A percentile compares a stretch with the other conserved stretches of the same genome.
Conservation (phyloP, 106 monocot genomes). For the Acorus calamus region DNA sequence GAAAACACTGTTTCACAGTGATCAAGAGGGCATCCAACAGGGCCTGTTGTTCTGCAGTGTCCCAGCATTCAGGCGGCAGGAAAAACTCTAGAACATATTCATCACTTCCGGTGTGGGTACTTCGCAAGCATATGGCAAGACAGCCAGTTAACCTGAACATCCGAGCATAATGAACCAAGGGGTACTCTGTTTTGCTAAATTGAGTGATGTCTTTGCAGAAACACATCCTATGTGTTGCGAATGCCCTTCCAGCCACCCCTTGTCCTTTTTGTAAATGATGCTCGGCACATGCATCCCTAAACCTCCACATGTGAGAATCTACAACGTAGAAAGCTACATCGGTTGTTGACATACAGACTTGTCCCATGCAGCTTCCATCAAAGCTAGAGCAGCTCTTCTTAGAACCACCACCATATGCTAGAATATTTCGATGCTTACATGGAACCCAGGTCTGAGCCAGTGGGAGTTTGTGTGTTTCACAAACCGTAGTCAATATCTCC, state of each 20-base stretch:
- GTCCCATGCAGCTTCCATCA: conserved; percentile 53
- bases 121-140: conserved; percentile 62
- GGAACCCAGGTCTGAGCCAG: conserved; percentile 91
- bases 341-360: conserved; percentile 76
- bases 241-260: conserved; percentile 73
- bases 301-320: conserved; percentile 71
- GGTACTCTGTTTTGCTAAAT: conserved; percentile 66
- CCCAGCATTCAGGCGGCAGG: conserved; percentile 47
- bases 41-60: conserved; percentile 21
- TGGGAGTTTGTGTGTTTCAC: conserved; percentile 64
- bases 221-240: conserved; percentile 26
- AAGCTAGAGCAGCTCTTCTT: conserved; percentile 54
- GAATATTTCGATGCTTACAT: conserved; percentile 41
- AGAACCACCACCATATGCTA: conserved; percentile 51
- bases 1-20: conserved; percentile 29
- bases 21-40: conserved; percentile 40
- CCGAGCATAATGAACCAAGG: conserved; percentile 85
- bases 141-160: conserved; percentile 56
- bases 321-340: conserved; percentile 65
- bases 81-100: conserved; percentile 81
- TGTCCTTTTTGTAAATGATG: conserved; percentile 83
- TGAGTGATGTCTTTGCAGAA: conserved; percentile 60
- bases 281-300: conserved; percentile 77
- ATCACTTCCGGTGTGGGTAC: conserved; percentile 44
- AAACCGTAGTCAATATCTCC: conserved; percentile 50